Percentiles rank a stretch among this genome's conserved stretches.
Conservation (phyloP, 2,329 filamentous ascomycete genomes). For the Neophaeococcomyces mojaviensis region DNA sequence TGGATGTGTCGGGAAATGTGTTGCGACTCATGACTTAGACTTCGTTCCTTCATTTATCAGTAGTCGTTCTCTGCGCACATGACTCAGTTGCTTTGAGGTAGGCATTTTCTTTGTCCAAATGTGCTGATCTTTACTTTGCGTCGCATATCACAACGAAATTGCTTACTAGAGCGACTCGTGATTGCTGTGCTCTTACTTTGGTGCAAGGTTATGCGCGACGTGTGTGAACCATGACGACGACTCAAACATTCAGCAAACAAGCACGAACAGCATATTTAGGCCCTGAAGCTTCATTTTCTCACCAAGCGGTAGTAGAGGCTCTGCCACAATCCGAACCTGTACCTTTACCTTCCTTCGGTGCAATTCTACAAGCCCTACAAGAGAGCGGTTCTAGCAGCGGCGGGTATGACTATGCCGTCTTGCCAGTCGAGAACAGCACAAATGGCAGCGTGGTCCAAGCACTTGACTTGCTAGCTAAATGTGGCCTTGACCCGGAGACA, state of each 20-base stretch:
- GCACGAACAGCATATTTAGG: constrained; percentile 48
- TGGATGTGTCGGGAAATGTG: no score
- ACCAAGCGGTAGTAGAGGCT: constrained; percentile 47
- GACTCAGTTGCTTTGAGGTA: no score
- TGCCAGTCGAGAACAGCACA: constrained; percentile 93
- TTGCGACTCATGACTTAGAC: no score
- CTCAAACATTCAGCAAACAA: neutral
- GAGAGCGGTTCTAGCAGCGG: constrained; percentile 46
- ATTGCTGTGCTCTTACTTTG: no score
- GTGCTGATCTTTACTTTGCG: no score
- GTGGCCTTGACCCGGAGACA: constrained; percentile 32
- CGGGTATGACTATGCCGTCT: constrained; percentile 65
- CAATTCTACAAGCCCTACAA: constrained; percentile 44
- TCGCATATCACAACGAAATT: no score
- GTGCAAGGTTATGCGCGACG: no score
- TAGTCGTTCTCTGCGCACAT: no score
- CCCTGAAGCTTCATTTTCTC: constrained; percentile 59
- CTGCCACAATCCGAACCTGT: constrained; percentile 9
- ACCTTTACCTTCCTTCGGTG: constrained; percentile 15
- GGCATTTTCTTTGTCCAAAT: neutral
- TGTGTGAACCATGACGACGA: no score
- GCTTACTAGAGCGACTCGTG: no score
- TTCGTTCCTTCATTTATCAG: no score
- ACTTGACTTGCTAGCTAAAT: constrained; percentile 78
- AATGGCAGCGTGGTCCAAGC: constrained; percentile 90